Evolutionary conservation across 1,284 basidiomycete genomes (phyloP).

Genomic region (Puccinia hordei): DNA sequence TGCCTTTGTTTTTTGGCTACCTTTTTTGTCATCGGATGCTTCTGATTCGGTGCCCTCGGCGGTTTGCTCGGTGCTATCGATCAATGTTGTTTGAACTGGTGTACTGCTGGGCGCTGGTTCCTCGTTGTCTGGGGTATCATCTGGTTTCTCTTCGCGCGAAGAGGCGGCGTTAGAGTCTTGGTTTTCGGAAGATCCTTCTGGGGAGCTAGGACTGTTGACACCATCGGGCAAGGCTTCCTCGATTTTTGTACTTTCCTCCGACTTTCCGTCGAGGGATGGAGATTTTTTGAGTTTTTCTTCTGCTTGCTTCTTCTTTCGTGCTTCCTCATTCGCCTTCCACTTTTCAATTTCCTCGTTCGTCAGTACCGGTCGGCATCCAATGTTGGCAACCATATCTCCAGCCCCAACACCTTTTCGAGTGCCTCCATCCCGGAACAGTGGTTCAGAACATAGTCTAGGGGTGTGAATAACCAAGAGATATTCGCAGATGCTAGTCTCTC

Average conservation of each 20-base stretch:
- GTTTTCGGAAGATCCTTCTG: neutral
- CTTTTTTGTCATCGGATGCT: neutral
- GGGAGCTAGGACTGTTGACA: neutral
- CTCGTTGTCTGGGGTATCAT: neutral
- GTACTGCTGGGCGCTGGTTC: neutral
- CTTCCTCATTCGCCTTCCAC: slow-evolving; percentile 24
- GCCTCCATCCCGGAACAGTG: slow-evolving; percentile 68
- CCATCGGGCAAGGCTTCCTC: neutral
- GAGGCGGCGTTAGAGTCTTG: no score
- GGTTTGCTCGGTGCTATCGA: neutral
- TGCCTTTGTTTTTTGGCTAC: neutral
- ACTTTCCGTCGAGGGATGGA: neutral
- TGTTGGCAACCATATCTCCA: slow-evolving; percentile 56
- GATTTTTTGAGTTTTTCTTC: slow-evolving; percentile 23
- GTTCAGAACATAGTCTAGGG: slow-evolving; percentile 83
- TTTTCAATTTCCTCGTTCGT: slow-evolving; percentile 53
- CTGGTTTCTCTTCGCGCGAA: neutral
- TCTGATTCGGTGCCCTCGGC: neutral
- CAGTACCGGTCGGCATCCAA: slow-evolving; percentile 59
- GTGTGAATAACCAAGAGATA: slow-evolving; percentile 91
- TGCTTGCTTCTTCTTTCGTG: slow-evolving; percentile 15
- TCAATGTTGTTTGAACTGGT: slow-evolving; percentile 13
- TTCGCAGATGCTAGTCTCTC: slow-evolving; percentile 80
- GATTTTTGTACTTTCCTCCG: neutral
- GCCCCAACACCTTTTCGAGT: slow-evolving; percentile 64